These are phyloP conservation scores for Yarrowia sp. DNA, from an alignment of 805 yeast genomes.

Conservation along the genomic window DNA sequence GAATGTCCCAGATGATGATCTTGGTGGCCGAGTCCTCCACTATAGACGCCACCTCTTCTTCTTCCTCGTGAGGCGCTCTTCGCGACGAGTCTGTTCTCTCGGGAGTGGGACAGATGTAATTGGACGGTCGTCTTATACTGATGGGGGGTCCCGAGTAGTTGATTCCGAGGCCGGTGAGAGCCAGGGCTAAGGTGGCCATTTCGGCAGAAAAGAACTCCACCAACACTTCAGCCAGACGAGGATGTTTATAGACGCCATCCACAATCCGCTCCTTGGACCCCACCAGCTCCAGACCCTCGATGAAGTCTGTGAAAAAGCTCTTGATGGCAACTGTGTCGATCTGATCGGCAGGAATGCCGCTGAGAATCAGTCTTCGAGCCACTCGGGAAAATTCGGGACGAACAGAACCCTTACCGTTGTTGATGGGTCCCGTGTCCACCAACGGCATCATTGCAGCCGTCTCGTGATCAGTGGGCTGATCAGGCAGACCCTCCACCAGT, in stretches of 20 bases:
- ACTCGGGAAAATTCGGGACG: constrained; percentile 34
- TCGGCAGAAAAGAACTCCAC: constrained; percentile 60
- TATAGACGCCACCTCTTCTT: constrained; percentile 40
- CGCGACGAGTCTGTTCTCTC: background rate
- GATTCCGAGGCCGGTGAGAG: constrained; percentile 50
- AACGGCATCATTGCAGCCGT: constrained; percentile 31
- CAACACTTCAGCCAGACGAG: constrained; percentile 17
- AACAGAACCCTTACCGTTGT: constrained; percentile 38
- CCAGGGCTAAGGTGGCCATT: constrained; percentile 62
- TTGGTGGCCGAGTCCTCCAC: constrained; percentile 38
- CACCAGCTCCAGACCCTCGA: constrained; percentile 31
- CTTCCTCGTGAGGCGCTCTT: constrained; percentile 1
- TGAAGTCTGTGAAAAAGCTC: constrained; percentile 27
- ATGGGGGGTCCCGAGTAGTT: constrained; percentile 46
- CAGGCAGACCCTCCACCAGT: constrained; percentile 40
- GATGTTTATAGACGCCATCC: constrained; percentile 35
- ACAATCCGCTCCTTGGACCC: constrained; percentile 37
- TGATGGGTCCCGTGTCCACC: constrained; percentile 26
- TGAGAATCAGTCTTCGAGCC: constrained; percentile 35
- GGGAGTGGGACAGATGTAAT: constrained; percentile 53
- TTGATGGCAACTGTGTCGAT: constrained; percentile 37
- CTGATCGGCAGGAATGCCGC: constrained; percentile 27
- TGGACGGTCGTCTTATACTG: constrained; percentile 55
- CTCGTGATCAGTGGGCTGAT: constrained; percentile 31
- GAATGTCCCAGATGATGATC: constrained; percentile 27